Evolutionary conservation across 495 filamentous ascomycete species (phyloP).

Genomic region (Penicillium atrosanguineum): DNA sequence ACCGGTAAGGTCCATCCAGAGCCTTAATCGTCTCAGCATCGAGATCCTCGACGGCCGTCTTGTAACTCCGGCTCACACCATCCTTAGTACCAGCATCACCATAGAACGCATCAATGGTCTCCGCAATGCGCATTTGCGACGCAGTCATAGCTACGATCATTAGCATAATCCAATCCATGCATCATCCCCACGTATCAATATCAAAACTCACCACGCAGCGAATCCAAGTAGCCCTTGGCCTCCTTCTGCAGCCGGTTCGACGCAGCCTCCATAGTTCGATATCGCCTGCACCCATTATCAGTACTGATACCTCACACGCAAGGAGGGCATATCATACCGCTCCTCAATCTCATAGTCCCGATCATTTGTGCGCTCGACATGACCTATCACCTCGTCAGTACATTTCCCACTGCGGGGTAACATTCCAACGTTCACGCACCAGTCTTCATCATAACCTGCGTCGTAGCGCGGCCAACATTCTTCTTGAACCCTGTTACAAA

Average conservation of each 20-base stretch:
- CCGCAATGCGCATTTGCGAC: conserved; percentile 98
- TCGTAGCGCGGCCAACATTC: conserved; percentile 96
- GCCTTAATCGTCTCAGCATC: conserved; percentile 99
- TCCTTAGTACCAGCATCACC: conserved; percentile 92
- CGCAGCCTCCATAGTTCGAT: conserved; percentile 93
- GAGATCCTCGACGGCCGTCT: conserved; percentile 95
- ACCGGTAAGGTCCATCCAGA: conserved; percentile 94
- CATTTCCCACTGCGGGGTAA: conserved; percentile 23
- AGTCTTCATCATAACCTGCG: conserved; percentile 99
- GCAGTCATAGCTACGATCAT: conserved; percentile 82
- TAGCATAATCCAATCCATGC: neutral
- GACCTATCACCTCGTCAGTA: conserved; percentile 50
- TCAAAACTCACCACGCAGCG: conserved; percentile 67
- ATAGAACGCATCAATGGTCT: conserved; percentile 99
- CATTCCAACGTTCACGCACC: conserved; percentile 45
- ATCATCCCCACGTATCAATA: neutral
- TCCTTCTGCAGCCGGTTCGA: conserved; percentile 91
- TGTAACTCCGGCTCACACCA: conserved; percentile 92
- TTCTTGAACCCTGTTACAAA: conserved; percentile 83
- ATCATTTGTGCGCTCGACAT: conserved; percentile 97
- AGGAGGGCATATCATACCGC: conserved; percentile 51
- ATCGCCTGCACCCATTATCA: conserved; percentile 58
- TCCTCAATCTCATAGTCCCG: conserved; percentile 98
- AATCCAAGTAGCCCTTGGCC: conserved; percentile 95
- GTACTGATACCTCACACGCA: neutral